Conservation (phyloP, 805 yeast genomes). For the Pichia cephalocereana region DNA sequence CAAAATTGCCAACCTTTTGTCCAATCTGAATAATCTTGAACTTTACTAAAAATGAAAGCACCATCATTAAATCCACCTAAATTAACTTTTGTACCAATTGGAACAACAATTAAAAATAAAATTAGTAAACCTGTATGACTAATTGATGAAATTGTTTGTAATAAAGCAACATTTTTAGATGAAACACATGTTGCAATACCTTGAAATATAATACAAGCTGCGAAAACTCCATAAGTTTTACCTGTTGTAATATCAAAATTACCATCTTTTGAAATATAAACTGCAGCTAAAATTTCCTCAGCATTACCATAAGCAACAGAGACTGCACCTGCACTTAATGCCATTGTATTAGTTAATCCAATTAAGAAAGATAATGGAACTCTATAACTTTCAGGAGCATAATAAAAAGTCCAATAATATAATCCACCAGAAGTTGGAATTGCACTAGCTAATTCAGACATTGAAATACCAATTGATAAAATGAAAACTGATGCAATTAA, state of each 20-base stretch:
- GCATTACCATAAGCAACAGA: slow-evolving; percentile 62
- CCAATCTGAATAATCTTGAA: slow-evolving; percentile 44
- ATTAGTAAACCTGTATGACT: slow-evolving; percentile 41
- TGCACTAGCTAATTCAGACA: slow-evolving; percentile 58
- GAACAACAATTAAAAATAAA: slow-evolving; percentile 51
- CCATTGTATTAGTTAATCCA: slow-evolving; percentile 58
- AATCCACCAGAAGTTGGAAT: slow-evolving; percentile 70
- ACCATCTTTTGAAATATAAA: slow-evolving; percentile 40
- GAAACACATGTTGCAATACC: slow-evolving; percentile 43
- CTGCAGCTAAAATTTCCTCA: slow-evolving; percentile 46
- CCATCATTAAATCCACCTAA: slow-evolving; percentile 34
- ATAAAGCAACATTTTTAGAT: slow-evolving; percentile 41
- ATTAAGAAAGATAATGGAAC: slow-evolving; percentile 49
- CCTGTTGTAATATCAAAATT: slow-evolving; percentile 42
- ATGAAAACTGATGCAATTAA: slow-evolving; percentile 30
- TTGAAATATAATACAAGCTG: slow-evolving; percentile 45
- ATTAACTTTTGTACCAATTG: slow-evolving; percentile 42
- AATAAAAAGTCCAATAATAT: slow-evolving; percentile 57
- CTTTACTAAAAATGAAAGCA: slow-evolving; percentile 42
- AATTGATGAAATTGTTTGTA: slow-evolving; percentile 51
- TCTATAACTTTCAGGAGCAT: slow-evolving; percentile 44
- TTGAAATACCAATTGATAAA: slow-evolving; percentile 44
- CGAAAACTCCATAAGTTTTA: slow-evolving; percentile 53
- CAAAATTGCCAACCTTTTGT: slow-evolving; percentile 47
- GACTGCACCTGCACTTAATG: slow-evolving; percentile 53